phyloP scores from a whole-genome alignment of 2,329 filamentous ascomycete species.

The Fusarium heterosporum region DNA sequence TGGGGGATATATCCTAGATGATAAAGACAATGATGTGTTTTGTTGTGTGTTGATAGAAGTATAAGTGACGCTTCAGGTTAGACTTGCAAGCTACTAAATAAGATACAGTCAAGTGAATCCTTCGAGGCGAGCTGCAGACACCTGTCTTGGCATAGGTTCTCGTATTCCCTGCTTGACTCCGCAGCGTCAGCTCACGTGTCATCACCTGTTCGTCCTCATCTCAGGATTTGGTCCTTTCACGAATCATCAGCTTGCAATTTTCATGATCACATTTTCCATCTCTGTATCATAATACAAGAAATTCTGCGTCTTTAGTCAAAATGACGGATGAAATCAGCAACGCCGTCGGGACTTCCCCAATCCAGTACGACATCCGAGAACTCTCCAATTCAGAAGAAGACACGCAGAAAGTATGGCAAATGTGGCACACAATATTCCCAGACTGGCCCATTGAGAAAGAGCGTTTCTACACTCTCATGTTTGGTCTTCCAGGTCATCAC shows the following conservation, averaged over 20 bases:
- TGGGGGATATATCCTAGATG: slow-evolving; percentile 27
- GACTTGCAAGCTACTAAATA: background rate
- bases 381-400: slow-evolving; percentile 33
- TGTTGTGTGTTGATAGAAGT: fast-evolving
- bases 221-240: background rate
- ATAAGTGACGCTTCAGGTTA: too few species aligned
- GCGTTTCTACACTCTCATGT: slow-evolving; percentile 22
- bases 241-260: background rate
- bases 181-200: slow-evolving; percentile 22
- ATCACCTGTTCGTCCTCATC: background rate
- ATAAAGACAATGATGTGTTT: background rate
- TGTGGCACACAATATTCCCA: slow-evolving; percentile 42
- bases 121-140: background rate
- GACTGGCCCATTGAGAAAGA: slow-evolving; percentile 33
- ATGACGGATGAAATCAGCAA: slow-evolving; percentile 9
- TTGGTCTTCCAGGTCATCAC: slow-evolving; percentile 6
- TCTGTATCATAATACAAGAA: too few species aligned
- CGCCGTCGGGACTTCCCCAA: background rate
- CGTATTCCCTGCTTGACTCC: slow-evolving; percentile 15
- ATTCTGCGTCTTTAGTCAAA: background rate
- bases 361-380: slow-evolving; percentile 16
- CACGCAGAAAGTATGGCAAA: slow-evolving; percentile 24
- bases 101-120: background rate
- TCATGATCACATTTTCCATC: background rate
- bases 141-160: background rate